Evolutionary conservation across 2,329 filamentous ascomycete genomes (phyloP), one percentile per base, ranked within the genome.

Genomic region (Dactylellina parvicollis): DNA sequence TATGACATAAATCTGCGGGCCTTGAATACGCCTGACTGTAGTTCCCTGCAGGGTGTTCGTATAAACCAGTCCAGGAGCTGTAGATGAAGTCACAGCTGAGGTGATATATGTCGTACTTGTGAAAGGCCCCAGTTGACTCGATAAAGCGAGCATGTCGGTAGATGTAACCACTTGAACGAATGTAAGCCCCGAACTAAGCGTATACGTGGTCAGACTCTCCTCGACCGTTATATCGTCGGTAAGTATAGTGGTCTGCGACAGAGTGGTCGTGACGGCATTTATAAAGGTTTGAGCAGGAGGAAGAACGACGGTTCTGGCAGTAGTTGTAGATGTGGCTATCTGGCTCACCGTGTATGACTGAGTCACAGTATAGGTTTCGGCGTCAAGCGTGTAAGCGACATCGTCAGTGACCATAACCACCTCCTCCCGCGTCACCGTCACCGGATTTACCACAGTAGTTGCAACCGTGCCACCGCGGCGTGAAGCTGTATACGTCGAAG

Each of bases 391-490:
- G 7, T 56, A 54, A 3, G 61, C 56, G 9, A 47, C 42, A 40
- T 65, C 49, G 14, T 65, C 40, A n/a, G 61, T 65, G 12, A 65
- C 61, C 12, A 65, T 32, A 22, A 59, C 26, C 24, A 50, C 30
- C 24, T 44, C 38, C 28, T 50, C 24, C 8, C 50, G 8, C 0
- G 52, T 65, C 4, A 50, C 49, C 28, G 61, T 65, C n/a, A n/a
- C n/a, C n/a, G n/a, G n/a, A n/a, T n/a, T n/a, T n/a, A n/a, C n/a
- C n/a, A n/a, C n/a, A n/a, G n/a, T n/a, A n/a, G n/a, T n/a, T n/a
- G n/a, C n/a, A n/a, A n/a, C n/a, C n/a, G n/a, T n/a, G n/a, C n/a
- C n/a, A n/a, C n/a, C n/a, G n/a, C n/a, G n/a, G n/a, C n/a, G n/a
- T n/a, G n/a, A n/a, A n/a, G n/a, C n/a, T n/a, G n/a, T n/a, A n/a